Conservation (phyloP, 805 yeast genomes). For the Kockiozyma suomiensis region DNA sequence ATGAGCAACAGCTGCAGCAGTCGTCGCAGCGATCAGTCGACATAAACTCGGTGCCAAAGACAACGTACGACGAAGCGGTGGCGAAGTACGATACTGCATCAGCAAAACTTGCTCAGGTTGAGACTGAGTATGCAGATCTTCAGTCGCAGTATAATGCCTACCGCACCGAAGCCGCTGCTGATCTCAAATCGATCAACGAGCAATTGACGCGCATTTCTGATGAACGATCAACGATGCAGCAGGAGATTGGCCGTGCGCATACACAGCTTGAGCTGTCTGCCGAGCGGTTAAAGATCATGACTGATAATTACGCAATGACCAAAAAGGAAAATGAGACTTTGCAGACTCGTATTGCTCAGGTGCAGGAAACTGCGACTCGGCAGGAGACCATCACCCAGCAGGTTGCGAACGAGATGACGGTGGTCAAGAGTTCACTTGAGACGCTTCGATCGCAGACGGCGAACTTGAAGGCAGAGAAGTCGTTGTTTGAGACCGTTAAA, state of each 20-base stretch:
- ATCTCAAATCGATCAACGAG: constrained; percentile 53
- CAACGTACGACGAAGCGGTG: constrained; percentile 12
- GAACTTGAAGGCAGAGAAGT: constrained; percentile 58
- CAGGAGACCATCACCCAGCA: constrained; percentile 55
- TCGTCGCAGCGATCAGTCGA: neutral
- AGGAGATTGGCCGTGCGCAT: constrained; percentile 56
- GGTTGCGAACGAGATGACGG: constrained; percentile 58
- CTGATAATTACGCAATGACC: constrained; percentile 47
- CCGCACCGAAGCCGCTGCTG: constrained; percentile 48
- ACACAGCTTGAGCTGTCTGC: constrained; percentile 57
- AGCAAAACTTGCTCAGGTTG: constrained; percentile 3
- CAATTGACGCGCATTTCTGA: constrained; percentile 48
- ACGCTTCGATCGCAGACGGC: constrained; percentile 50
- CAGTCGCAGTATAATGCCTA: constrained; percentile 45
- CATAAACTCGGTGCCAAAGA: constrained; percentile 6
- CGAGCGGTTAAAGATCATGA: constrained; percentile 52
- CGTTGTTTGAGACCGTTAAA: constrained; percentile 53
- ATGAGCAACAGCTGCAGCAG: neutral
- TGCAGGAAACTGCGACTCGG: constrained; percentile 49
- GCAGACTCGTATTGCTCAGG: constrained; percentile 44
- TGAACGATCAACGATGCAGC: constrained; percentile 52
- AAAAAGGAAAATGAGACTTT: constrained; percentile 53
- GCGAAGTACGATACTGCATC: constrained; percentile 12
- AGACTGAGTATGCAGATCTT: constrained; percentile 40
- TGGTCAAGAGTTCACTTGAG: constrained; percentile 52